Conservation (phyloP, 345 rosid species). For the Arabidopsis arenosa region DNA sequence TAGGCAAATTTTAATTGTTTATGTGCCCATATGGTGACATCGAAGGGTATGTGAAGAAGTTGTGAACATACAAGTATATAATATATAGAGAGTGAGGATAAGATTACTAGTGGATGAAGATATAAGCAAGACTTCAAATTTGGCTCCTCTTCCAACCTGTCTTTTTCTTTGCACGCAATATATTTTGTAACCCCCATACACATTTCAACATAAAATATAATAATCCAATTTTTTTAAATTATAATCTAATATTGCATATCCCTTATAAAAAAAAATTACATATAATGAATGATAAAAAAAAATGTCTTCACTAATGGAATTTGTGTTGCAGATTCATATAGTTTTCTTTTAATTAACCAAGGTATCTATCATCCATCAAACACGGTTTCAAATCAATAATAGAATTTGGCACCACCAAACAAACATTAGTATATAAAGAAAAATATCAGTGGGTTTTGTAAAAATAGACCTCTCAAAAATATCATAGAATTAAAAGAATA, state of each 20-base stretch:
- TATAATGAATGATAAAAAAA: not conserved
- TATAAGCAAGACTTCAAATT: slow-evolving; percentile 27
- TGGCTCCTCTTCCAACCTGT: slow-evolving; percentile 46
- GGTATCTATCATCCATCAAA: not conserved
- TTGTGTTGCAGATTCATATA: not conserved
- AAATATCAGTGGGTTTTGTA: slow-evolving; percentile 16
- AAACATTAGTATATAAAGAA: not conserved
- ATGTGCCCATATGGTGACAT: slow-evolving; percentile 19
- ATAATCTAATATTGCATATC: too few relatives aligned
- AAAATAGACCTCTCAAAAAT: not conserved
- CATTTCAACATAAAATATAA: not conserved
- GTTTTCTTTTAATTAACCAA: not conserved
- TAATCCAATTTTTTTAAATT: too few relatives aligned
- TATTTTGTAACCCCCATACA: not conserved
- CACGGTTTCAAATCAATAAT: slow-evolving; percentile 17
- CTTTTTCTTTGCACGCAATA: slow-evolving; percentile 24
- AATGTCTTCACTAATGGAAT: not conserved
- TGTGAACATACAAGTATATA: too few relatives aligned
- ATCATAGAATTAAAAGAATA: not conserved
- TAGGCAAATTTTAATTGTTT: not conserved
- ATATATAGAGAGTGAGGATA: slow-evolving; percentile 18
- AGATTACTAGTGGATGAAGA: slow-evolving; percentile 34
- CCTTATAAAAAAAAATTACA: too few relatives aligned
- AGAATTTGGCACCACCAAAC: slow-evolving; percentile 4
- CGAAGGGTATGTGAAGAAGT: not conserved